Evolutionary conservation across 1,284 basidiomycete genomes (phyloP).

Genomic region (Amylostereum areolatum): DNA sequence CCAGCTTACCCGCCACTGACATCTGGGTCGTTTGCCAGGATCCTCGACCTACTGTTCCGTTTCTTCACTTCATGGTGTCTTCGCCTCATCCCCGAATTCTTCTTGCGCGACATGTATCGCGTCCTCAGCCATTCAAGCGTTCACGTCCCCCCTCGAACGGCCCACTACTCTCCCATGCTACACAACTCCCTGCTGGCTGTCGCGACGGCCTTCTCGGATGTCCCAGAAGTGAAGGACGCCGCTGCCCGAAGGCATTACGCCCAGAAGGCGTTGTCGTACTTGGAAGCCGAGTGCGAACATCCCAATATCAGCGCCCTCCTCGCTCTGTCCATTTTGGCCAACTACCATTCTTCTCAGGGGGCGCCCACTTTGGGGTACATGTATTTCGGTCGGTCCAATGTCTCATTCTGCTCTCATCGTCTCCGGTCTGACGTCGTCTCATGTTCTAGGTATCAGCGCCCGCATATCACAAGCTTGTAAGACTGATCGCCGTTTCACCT

Average conservation of each 20-base stretch:
- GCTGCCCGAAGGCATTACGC: constrained; percentile 45
- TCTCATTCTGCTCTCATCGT: not conserved
- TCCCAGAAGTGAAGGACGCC: constrained; percentile 40
- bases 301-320: constrained; percentile 57
- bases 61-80: constrained; percentile 57
- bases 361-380: constrained; percentile 54
- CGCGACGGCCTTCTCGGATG: constrained; percentile 52
- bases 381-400: constrained; percentile 41
- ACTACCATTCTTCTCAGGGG: constrained; percentile 50
- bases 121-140: constrained; percentile 40
- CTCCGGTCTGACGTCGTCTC: constrained; percentile 2
- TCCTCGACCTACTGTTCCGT: constrained; percentile 53
- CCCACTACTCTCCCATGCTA: constrained; percentile 66
- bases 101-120: constrained; percentile 54
- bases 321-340: constrained; percentile 50
- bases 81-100: constrained; percentile 38
- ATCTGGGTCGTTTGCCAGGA: constrained; percentile 18
- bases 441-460: constrained; percentile 41
- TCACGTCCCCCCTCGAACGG: constrained; percentile 37
- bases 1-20: constrained; percentile 1
- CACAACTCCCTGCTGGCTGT: constrained; percentile 64
- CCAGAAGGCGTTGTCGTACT: constrained; percentile 43
- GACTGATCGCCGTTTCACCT: constrained; percentile 5
- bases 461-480: constrained; percentile 38
- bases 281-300: constrained; percentile 51